Conservation (phyloP, 768 basidiomycete species). For the Suillus subalutaceus region DNA sequence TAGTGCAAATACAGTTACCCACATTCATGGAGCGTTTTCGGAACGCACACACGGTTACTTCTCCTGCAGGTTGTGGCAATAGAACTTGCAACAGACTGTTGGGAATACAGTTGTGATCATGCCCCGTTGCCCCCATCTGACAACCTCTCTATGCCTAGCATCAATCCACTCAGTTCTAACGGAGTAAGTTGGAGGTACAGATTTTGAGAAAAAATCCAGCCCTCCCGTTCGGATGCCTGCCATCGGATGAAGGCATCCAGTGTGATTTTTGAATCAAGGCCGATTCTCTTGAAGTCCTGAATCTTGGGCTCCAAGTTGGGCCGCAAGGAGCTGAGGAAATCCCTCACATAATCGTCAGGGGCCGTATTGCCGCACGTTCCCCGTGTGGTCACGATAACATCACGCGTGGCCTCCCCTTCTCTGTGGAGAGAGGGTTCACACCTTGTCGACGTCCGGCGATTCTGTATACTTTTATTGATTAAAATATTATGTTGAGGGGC, state of each 20-base stretch:
- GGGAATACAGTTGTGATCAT: not conserved
- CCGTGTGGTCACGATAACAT: not conserved
- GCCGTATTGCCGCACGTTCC: not conserved
- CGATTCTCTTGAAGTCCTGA: slow-evolving; percentile 23
- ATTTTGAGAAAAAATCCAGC: slow-evolving; percentile 21
- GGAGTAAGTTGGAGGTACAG: slow-evolving; percentile 20
- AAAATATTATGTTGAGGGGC: too few species aligned
- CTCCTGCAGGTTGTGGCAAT: slow-evolving; percentile 10
- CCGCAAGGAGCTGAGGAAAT: slow-evolving; percentile 23
- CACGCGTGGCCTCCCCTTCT: not conserved
- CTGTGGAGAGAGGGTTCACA: not conserved
- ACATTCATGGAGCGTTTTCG: slow-evolving; percentile 28
- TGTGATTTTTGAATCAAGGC: slow-evolving; percentile 25
- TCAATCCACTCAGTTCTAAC: slow-evolving; percentile 23
- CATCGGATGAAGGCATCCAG: slow-evolving; percentile 28
- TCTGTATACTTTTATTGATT: not conserved
- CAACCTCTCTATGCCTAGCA: slow-evolving; percentile 16
- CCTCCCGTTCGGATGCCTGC: slow-evolving; percentile 17
- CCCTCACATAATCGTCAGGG: slow-evolving; percentile 8
- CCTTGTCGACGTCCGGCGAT: too few species aligned
- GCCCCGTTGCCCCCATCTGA: not conserved
- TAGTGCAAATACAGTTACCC: slow-evolving; percentile 24
- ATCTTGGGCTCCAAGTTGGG: slow-evolving; percentile 26
- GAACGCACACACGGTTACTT: slow-evolving; percentile 21
- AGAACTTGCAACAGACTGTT: not conserved